Evolutionary conservation across 306 rosid species (phyloP), one percentile per base, ranked within the genome.

Genomic region (Rubus idaeus): DNA sequence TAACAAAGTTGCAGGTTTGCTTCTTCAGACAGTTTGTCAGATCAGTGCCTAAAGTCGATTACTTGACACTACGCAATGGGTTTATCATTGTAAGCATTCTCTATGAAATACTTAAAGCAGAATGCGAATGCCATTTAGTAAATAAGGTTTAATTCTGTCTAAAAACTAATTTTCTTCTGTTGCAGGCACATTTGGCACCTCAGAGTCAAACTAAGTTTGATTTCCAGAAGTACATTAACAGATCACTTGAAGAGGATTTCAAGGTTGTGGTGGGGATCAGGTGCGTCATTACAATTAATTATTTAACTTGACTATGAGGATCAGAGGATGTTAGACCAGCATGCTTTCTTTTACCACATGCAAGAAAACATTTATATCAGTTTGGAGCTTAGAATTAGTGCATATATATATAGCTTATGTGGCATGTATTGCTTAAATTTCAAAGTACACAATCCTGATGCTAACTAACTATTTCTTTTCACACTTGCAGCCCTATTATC

Each of bases 161-260:
- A 39, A 52, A 64, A 46, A n/a, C 23, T 9, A 55, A 41, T 3
- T 46, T 46, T 7, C 18, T 67, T 62, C 5, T 56, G 45, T 1
- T 77, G n/a, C 83, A 94, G 98, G 97, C 98, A 72, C 98, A 94
- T 83, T 85, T 94, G 89, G 89, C 90, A 10, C 97, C 97, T 73
- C 91, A 87, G 64, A 88, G 87, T 77, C 92, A 86, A 52, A 67
- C 70, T 7, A 84, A 77, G 12, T 94, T 94, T 46, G 83, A 91
- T 79, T 94, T 94, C 70, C 90, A 88, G 37, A 84, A 94, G 74
- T 94, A 94, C 42, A 91, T 94, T 7, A 87, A 89, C 26, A 80
- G 97, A 47, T 84, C 96, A 39, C 75, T 94, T 64, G 98, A 94
- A 47, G 94, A 91, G 79, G 98, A 94, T 67, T 94, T 94, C 87